Percentiles rank a stretch among this genome's conserved stretches.
Conservation (phyloP, 495 filamentous ascomycete genomes). For the Diplogelasinospora grovesii region DNA sequence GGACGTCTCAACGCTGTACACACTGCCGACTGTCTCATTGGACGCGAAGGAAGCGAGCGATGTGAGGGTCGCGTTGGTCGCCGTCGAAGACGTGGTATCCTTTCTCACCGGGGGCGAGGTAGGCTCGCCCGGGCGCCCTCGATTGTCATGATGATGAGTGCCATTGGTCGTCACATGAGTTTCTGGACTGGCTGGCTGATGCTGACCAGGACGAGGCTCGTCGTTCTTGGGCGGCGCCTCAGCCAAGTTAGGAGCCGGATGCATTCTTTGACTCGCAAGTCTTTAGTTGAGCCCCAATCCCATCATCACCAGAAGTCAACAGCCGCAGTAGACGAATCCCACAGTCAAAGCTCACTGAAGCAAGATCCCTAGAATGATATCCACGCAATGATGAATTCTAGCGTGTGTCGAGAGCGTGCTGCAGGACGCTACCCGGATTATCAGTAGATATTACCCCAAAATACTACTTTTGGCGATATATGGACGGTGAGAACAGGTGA, state of each 20-base stretch:
- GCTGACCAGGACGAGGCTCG: conserved; percentile 29
- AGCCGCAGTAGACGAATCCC: too few species aligned
- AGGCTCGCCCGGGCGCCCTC: conserved; percentile 25
- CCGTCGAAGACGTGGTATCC: conserved; percentile 41
- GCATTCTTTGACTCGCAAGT: conserved; percentile 27
- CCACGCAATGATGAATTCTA: too few species aligned
- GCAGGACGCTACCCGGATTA: too few species aligned
- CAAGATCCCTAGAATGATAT: too few species aligned
- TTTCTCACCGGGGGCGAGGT: conserved; percentile 39
- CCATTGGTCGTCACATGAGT: not conserved
- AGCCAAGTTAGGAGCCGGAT: conserved; percentile 37
- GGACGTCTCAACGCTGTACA: conserved; percentile 38
- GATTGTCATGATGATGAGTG: conserved; percentile 13
- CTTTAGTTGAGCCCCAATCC: conserved; percentile 14
- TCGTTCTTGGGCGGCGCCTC: conserved; percentile 39
- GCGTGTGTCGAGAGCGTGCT: too few species aligned
- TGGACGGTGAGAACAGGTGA: too few species aligned
- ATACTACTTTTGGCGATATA: too few species aligned
- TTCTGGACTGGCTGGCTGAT: conserved; percentile 10
- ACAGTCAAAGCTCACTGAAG: too few species aligned
- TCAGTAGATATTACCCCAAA: too few species aligned
- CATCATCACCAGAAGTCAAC: too few species aligned
- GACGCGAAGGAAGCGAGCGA: conserved; percentile 31
- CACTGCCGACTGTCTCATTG: conserved; percentile 33
- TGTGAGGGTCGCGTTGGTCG: conserved; percentile 33